These are phyloP conservation scores for Ceratocystis harringtonii DNA, from an alignment of 2,329 filamentous ascomycete species.

Conservation along the genomic window DNA sequence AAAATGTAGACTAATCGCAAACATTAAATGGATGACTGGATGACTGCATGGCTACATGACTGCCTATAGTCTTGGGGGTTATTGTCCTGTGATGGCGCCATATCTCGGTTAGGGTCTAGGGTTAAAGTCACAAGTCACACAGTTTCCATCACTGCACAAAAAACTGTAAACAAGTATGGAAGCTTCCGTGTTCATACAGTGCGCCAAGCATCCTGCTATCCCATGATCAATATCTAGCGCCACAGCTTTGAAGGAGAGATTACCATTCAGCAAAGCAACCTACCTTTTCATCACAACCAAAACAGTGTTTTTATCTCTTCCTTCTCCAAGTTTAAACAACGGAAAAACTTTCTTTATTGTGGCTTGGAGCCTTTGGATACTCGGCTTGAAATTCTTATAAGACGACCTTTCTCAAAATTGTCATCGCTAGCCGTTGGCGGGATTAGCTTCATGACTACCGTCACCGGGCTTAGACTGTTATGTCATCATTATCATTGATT, in stretches of 20 bases:
- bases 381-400: not conserved
- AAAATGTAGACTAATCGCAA: too few relatives aligned
- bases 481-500: slow-evolving; percentile 50
- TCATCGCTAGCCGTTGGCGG: not conserved
- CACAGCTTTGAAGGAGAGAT: not conserved
- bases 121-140: not conserved
- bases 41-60: too few relatives aligned
- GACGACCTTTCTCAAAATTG: not conserved
- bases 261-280: not conserved
- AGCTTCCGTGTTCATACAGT: not conserved
- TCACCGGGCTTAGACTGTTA: not conserved
- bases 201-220: not conserved
- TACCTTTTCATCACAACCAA: not conserved
- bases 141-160: not conserved
- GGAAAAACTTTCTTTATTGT: not conserved
- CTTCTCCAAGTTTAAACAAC: not conserved
- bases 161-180: not conserved
- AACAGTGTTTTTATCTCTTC: not conserved
- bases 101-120: not conserved
- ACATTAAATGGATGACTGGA: too few relatives aligned
- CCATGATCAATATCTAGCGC: not conserved
- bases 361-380: not conserved
- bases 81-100: not conserved
- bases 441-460: not conserved
- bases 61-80: too few relatives aligned